Percentiles rank a stretch among this genome's conserved stretches.
These are phyloP conservation scores for Isatis tinctoria DNA, from an alignment of 345 rosid species.

Conservation along the genomic window DNA sequence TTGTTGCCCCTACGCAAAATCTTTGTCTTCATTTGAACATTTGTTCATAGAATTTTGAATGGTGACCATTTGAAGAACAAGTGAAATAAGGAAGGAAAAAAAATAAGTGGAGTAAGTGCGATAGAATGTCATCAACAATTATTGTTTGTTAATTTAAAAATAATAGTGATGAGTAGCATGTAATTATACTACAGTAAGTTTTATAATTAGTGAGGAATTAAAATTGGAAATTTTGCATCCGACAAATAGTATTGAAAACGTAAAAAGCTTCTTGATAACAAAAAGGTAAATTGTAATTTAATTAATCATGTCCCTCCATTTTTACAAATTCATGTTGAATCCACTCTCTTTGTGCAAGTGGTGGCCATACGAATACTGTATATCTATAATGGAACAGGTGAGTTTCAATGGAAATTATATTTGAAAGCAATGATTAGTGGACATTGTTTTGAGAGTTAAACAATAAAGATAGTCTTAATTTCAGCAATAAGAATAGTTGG, in stretches of 20 bases:
- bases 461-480: constrained; percentile 17
- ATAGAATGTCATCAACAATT: neutral
- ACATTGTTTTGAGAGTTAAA: constrained; percentile 14
- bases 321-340: neutral
- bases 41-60: neutral
- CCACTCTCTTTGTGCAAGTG: neutral
- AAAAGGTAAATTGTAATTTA: neutral
- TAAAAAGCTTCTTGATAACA: neutral
- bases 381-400: constrained; percentile 25
- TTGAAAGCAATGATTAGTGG: constrained; percentile 36
- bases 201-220: neutral
- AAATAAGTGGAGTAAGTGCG: constrained; percentile 7
- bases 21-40: constrained; percentile 29
- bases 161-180: neutral
- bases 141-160: neutral
- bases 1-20: constrained; percentile 5
- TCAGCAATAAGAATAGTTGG: constrained; percentile 22
- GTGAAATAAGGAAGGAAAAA: neutral
- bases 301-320: neutral
- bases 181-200: neutral
- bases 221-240: neutral
- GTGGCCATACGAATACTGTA: constrained; percentile 1
- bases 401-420: constrained; percentile 16
- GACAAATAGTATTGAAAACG: neutral
- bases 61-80: constrained; percentile 6